Percentiles rank a stretch among this genome's conserved stretches.
Evolutionary conservation across 108 stramenopile genomes (phyloP).

Genomic region (Mayamaea pseudoterrestris): DNA sequence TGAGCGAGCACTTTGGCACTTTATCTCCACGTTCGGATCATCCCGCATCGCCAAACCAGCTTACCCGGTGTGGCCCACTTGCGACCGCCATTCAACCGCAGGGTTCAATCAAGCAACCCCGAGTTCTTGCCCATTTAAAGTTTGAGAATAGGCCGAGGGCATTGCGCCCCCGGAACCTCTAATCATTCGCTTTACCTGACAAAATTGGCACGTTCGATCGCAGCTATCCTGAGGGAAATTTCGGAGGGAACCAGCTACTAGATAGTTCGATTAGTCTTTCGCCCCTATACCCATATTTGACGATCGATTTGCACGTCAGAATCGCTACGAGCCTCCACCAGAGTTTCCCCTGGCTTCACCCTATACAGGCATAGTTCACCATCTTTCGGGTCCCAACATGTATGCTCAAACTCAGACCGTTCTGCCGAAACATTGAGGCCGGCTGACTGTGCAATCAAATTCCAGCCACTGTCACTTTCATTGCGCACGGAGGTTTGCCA

Average conservation of each 20-base stretch:
- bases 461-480: conserved; percentile 87
- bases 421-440: conserved; percentile 75
- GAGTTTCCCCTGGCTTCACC: conserved; percentile 93
- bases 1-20: conserved; percentile 92
- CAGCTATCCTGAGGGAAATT: conserved; percentile 96
- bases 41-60: conserved; percentile 96
- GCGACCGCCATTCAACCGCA: conserved; percentile 84
- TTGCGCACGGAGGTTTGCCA: conserved; percentile 83
- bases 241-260: conserved; percentile 98
- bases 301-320: conserved; percentile 94
- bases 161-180: conserved; percentile 88
- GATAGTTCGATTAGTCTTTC: conserved; percentile 97
- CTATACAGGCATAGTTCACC: conserved; percentile 96
- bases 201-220: conserved; percentile 75
- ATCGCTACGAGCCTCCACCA: conserved; percentile 92
- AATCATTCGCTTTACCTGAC: conserved; percentile 98
- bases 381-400: conserved; percentile 93
- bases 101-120: conserved; percentile 89
- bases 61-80: conserved; percentile 96
- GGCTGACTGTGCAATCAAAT: conserved; percentile 74
- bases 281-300: conserved; percentile 95
- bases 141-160: conserved; percentile 94
- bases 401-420: conserved; percentile 90
- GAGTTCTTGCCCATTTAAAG: conserved; percentile 93
- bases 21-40: conserved; percentile 95